Percentiles rank a stretch among this genome's conserved stretches.
These are phyloP conservation scores for Cymodocea nodosa DNA, from an alignment of 116 monocot genomes.

Conservation along the genomic window DNA sequence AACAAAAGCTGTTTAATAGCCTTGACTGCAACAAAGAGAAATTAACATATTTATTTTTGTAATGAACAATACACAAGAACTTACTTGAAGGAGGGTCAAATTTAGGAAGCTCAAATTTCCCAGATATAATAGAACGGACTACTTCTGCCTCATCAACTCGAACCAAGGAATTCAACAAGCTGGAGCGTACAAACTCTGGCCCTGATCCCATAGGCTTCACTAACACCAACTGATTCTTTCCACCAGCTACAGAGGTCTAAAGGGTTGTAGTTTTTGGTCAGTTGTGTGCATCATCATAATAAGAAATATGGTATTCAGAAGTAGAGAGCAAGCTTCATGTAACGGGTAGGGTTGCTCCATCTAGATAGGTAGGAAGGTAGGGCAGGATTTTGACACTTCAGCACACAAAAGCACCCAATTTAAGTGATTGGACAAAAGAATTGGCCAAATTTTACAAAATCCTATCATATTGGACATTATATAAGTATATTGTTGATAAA, in stretches of 20 bases:
- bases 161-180: conserved; percentile 31
- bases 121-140: conserved; percentile 59
- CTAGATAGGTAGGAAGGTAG: no score
- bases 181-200: conserved; percentile 23
- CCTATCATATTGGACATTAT: no score
- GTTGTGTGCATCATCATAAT: neutral
- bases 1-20: no score
- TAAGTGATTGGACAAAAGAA: no score
- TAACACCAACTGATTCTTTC: conserved; percentile 25
- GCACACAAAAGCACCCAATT: no score
- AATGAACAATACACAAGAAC: conserved; percentile 11
- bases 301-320: neutral
- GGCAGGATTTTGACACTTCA: no score
- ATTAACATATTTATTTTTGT: no score
- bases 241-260: conserved; percentile 48
- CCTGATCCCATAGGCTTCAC: conserved; percentile 39
- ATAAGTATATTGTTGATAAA: no score
- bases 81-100: conserved; percentile 56
- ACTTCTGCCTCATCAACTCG: conserved; percentile 52
- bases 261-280: neutral
- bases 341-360: no score
- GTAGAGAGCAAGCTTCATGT: no score
- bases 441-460: no score
- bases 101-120: conserved; percentile 39
- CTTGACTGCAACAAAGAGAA: no score